Percentiles rank a stretch among this genome's conserved stretches.
Evolutionary conservation across 1,284 basidiomycete species (phyloP).

Genomic region (Ustilago crameri): DNA sequence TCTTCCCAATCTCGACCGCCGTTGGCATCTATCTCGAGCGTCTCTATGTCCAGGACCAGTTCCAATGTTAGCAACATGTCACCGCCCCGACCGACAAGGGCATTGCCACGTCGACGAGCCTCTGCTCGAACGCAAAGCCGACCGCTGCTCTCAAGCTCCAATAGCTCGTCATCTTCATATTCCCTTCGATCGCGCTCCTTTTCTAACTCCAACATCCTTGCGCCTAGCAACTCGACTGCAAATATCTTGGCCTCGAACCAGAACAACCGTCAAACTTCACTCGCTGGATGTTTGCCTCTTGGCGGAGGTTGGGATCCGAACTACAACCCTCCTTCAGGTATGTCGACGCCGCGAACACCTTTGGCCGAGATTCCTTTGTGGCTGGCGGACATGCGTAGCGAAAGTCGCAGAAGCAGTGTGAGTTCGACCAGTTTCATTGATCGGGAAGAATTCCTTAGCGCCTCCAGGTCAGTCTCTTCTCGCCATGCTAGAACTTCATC

Average conservation of each 20-base stretch:
- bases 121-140: constrained; percentile 37
- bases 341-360: constrained; percentile 43
- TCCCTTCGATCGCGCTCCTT: constrained; percentile 34
- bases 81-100: constrained; percentile 38
- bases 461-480: constrained; percentile 12
- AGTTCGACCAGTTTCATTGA: constrained; percentile 38
- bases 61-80: constrained; percentile 38
- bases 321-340: constrained; percentile 30
- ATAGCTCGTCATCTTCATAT: constrained; percentile 27
- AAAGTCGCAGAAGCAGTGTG: constrained; percentile 37
- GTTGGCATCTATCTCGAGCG: constrained; percentile 7
- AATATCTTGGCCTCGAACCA: constrained; percentile 41
- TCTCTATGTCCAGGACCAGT: constrained; percentile 12
- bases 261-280: constrained; percentile 20
- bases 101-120: constrained; percentile 34
- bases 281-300: constrained; percentile 18
- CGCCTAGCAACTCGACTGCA: constrained; percentile 32
- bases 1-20: constrained; percentile 8
- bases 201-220: constrained; percentile 34
- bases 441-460: constrained; percentile 26
- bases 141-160: constrained; percentile 32
- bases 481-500: constrained; percentile 35
- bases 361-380: constrained; percentile 50
- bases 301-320: constrained; percentile 30
- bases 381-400: constrained; percentile 49